phyloP scores from a whole-genome alignment of 2,329 filamentous ascomycete species.

The Fusarium humuli region DNA sequence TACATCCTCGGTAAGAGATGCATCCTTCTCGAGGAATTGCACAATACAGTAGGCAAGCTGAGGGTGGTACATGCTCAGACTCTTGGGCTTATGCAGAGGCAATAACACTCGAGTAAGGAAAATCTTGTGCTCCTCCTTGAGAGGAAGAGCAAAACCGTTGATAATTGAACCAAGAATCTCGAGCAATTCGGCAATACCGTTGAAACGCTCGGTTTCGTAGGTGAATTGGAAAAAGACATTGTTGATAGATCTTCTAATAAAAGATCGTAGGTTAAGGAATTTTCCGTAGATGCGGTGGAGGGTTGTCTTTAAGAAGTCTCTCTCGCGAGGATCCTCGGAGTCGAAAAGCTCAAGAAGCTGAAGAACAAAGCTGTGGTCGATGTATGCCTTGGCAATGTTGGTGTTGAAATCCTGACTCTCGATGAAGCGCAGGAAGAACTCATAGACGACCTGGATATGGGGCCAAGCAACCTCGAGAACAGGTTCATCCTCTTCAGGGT shows the following conservation, averaged over 20 bases:
- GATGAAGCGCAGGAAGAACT: constrained; percentile 98
- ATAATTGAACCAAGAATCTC: constrained; percentile 99
- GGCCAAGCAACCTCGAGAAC: constrained; percentile 99
- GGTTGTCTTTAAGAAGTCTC: constrained; percentile 98
- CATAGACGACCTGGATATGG: constrained; percentile 98
- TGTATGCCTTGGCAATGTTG: constrained; percentile 98
- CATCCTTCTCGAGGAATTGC: constrained; percentile 98
- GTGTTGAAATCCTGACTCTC: constrained; percentile 99
- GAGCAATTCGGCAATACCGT: constrained; percentile 94
- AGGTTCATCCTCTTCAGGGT: constrained; percentile 97
- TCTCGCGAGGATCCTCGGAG: constrained; percentile 94
- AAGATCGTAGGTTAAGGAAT: constrained; percentile 96
- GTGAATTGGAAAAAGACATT: constrained; percentile 99
- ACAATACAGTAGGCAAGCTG: constrained; percentile 99
- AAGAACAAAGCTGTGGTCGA: constrained; percentile 97
- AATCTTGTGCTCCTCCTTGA: constrained; percentile 99
- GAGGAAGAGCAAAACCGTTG: constrained; percentile 94
- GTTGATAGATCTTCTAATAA: constrained; percentile 98
- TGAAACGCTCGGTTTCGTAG: constrained; percentile 98
- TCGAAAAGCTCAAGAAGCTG: constrained; percentile 98
- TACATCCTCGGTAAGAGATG: constrained; percentile 95
- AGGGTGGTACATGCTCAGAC: constrained; percentile 99
- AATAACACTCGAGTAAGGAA: constrained; percentile 94
- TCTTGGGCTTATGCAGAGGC: constrained; percentile 97
- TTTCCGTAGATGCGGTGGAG: constrained; percentile 98